Conservation (phyloP, 2,329 filamentous ascomycete genomes). For the Verticillium longisporum region DNA sequence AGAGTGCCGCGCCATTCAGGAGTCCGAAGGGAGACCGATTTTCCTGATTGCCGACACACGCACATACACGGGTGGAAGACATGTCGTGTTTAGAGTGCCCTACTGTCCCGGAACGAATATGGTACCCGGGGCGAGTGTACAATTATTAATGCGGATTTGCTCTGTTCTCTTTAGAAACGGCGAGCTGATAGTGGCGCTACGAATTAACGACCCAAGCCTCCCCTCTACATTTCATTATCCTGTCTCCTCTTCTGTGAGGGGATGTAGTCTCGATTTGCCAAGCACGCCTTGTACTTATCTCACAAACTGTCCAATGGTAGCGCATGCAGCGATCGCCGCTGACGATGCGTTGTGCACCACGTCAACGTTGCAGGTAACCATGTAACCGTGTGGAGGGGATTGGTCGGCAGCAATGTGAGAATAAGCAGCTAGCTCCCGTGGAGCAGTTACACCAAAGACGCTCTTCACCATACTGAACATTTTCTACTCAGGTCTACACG, state of each 20-base stretch:
- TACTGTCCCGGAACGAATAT: background rate
- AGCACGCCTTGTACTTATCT: background rate
- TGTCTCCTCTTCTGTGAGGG: background rate
- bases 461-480: too few species aligned
- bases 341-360: background rate
- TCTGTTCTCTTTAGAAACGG: background rate
- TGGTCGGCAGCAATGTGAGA: too few species aligned
- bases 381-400: background rate
- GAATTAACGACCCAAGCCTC: background rate
- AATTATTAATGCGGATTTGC: background rate
- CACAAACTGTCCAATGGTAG: background rate
- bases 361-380: background rate
- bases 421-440: too few species aligned
- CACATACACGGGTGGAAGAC: background rate
- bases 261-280: background rate
- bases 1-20: constrained; percentile 67
- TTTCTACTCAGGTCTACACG: too few species aligned
- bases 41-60: constrained; percentile 34
- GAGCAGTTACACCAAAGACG: too few species aligned
- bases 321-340: background rate
- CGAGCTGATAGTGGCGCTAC: background rate
- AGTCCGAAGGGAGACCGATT: constrained; percentile 85
- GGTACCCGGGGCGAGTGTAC: background rate
- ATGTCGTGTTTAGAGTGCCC: background rate
- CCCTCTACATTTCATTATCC: background rate